These are phyloP conservation scores for Penicillium coprophilum DNA, from an alignment of 495 filamentous ascomycete species.

Conservation along the genomic window DNA sequence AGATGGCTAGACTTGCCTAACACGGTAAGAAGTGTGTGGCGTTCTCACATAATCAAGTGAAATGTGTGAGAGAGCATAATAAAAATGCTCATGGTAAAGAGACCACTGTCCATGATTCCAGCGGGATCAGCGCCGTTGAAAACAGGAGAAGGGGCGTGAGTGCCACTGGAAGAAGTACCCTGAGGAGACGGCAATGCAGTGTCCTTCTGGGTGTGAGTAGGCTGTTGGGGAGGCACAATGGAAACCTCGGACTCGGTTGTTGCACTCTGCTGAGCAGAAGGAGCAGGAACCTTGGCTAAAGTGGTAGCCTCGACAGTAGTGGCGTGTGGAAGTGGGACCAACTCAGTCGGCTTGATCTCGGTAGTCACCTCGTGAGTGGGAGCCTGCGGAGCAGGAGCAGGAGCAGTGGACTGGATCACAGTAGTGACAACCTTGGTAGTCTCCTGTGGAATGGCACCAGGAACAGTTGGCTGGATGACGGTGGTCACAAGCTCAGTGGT, in stretches of 20 bases:
- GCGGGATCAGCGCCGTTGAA: conserved; percentile 8
- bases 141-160: neutral
- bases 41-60: conserved; percentile 1
- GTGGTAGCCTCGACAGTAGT: conserved; percentile 2
- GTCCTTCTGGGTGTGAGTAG: neutral
- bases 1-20: conserved; percentile 4
- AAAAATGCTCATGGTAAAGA: conserved; percentile 3
- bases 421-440: conserved; percentile 6
- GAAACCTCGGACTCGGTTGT: neutral
- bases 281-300: neutral
- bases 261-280: neutral
- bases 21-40: neutral
- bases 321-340: neutral
- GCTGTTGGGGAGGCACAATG: neutral
- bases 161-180: neutral
- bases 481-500: neutral
- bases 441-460: neutral
- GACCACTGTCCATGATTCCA: conserved; percentile 2
- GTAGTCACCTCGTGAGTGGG: neutral
- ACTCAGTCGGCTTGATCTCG: neutral
- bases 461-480: neutral
- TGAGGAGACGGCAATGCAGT: neutral
- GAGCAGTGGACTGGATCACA: neutral
- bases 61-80: neutral
- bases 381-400: neutral